Evolutionary conservation across 768 basidiomycete genomes (phyloP).

Genomic region (Pleurotus citrinopileatus): DNA sequence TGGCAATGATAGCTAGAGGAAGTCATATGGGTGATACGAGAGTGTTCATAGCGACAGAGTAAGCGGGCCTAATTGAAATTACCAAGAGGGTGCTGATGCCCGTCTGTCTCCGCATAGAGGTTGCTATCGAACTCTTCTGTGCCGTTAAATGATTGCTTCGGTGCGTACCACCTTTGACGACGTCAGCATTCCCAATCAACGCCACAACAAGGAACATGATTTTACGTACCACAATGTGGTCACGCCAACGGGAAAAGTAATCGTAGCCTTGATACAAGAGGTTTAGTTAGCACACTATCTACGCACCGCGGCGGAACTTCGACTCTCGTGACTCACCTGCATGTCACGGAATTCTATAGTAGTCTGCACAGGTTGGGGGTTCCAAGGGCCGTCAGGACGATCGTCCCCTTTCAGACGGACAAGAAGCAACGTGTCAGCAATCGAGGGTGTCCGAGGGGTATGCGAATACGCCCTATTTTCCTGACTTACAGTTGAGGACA

Average conservation of each 20-base stretch:
- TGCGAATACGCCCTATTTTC: not conserved
- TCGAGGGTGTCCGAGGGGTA: not conserved
- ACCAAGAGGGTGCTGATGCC: constrained; percentile 14
- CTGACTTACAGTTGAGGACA: constrained; percentile 65
- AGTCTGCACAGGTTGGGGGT: constrained; percentile 48
- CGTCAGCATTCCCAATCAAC: not conserved
- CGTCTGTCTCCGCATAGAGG: constrained; percentile 14
- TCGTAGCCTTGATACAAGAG: constrained; percentile 44
- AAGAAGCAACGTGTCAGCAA: not conserved
- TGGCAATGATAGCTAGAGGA: no score
- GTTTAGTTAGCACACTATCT: not conserved
- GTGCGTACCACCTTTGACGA: constrained; percentile 34
- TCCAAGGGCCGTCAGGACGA: constrained; percentile 45
- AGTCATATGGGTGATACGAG: no score
- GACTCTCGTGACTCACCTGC: constrained; percentile 37
- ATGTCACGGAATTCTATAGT: constrained; percentile 65
- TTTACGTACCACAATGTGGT: constrained; percentile 41
- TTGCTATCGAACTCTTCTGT: constrained; percentile 8
- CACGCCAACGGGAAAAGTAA: constrained; percentile 79
- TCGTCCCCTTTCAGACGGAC: constrained; percentile 40
- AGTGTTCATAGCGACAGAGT: no score
- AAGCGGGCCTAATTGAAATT: constrained; percentile 10
- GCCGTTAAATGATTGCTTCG: constrained; percentile 15
- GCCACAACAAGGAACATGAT: not conserved
- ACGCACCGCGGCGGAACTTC: not conserved